Evolutionary conservation across 164 flowering plant genomes (phyloP).

Genomic region (Annona squamosa): DNA sequence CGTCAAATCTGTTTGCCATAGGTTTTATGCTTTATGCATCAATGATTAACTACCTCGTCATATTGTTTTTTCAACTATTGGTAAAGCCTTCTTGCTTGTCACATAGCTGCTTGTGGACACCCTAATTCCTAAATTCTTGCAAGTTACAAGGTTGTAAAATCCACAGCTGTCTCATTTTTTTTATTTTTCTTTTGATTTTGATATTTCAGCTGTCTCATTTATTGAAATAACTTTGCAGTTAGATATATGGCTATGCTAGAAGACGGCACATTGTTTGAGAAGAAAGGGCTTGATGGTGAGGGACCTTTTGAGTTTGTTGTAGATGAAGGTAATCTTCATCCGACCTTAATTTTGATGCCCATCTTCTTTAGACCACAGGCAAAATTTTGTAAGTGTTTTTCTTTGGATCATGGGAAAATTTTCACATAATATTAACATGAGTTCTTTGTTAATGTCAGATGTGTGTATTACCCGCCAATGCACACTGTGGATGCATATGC

Average conservation of each 20-base stretch:
- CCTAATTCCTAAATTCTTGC: no score
- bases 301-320: constrained; percentile 37
- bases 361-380: not conserved
- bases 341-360: not conserved
- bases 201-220: not conserved
- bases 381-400: not conserved
- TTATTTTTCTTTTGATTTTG: no score
- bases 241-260: constrained; percentile 48
- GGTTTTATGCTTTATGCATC: not conserved
- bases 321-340: constrained; percentile 44
- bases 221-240: constrained; percentile 31
- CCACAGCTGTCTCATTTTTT: no score
- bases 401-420: not conserved
- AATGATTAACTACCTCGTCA: no score
- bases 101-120: no score
- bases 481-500: not conserved
- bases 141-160: no score
- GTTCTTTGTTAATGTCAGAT: not conserved
- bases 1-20: not conserved
- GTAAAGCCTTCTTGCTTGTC: no score
- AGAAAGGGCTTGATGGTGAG: constrained; percentile 42
- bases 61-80: no score
- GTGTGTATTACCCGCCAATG: not conserved
- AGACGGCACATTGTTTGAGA: constrained; percentile 59
- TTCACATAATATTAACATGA: not conserved